Evolutionary conservation across 495 filamentous ascomycete species (phyloP).

Genomic region (Hypoxylon crocopeplum): DNA sequence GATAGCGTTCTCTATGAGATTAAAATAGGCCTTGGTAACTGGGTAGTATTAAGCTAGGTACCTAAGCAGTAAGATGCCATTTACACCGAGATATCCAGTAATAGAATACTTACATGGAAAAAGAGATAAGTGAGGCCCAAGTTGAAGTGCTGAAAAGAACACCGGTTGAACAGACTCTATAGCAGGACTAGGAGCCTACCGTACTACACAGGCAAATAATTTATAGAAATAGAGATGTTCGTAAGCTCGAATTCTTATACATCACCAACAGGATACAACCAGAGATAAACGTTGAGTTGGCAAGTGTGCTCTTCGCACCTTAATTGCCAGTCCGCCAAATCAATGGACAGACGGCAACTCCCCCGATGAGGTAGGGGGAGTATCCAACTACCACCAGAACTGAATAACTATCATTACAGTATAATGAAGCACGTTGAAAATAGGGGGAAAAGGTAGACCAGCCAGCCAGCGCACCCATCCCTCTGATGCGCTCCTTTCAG

Average conservation of each 20-base stretch:
- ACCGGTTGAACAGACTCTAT: too few species aligned
- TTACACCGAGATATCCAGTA: too few species aligned
- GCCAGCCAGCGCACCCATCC: conserved; percentile 11
- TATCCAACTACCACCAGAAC: conserved; percentile 36
- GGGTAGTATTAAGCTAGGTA: too few species aligned
- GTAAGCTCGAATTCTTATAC: too few species aligned
- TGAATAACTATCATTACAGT: conserved; percentile 29
- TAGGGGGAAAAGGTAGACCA: not conserved
- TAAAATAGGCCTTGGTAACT: too few species aligned
- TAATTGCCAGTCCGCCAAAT: conserved; percentile 34
- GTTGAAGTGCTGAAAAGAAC: too few species aligned
- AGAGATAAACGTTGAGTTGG: conserved; percentile 25
- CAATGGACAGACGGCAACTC: conserved; percentile 32
- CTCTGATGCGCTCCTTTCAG: conserved; percentile 2
- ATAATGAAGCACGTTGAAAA: conserved; percentile 21
- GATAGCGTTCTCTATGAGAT: too few species aligned
- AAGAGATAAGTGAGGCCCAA: too few species aligned
- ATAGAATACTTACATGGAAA: too few species aligned
- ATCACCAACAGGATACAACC: not conserved
- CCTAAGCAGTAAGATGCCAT: too few species aligned
- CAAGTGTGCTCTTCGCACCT: conserved; percentile 41
- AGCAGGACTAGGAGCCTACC: too few species aligned
- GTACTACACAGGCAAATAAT: not conserved
- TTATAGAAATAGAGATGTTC: too few species aligned
- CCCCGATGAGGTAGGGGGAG: conserved; percentile 16